A percentile compares a stretch with the other conserved stretches of the same genome.
Conservation (phyloP, 2,329 filamentous ascomycete species). For the Trematosphaeria pertusa region DNA sequence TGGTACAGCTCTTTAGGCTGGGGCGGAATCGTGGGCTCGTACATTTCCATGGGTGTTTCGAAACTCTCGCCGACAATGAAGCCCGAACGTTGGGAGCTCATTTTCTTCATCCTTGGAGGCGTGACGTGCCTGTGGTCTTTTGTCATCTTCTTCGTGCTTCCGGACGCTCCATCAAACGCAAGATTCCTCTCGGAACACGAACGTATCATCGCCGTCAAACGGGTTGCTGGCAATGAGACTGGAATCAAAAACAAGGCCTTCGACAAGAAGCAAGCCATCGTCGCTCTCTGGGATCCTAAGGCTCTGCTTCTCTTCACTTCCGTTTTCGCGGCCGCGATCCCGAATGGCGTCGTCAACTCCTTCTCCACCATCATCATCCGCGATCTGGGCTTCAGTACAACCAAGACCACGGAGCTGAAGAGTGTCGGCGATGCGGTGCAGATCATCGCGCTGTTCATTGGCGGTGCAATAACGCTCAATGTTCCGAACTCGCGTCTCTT, state of each 20-base stretch:
- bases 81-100: conserved; percentile 42
- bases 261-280: conserved; percentile 32
- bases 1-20: conserved; percentile 42
- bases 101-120: conserved; percentile 46
- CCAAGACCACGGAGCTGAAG: conserved; percentile 45
- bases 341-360: conserved; percentile 46
- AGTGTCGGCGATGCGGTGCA: conserved; percentile 49
- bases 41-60: conserved; percentile 44
- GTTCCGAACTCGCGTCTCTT: conserved; percentile 34
- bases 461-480: conserved; percentile 43
- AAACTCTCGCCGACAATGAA: conserved; percentile 19
- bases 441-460: conserved; percentile 46
- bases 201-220: conserved; percentile 38
- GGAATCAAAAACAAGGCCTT: conserved; percentile 47
- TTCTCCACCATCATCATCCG: conserved; percentile 48
- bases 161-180: conserved; percentile 43
- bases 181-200: conserved; percentile 39
- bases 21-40: conserved; percentile 43
- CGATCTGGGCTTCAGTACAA: conserved; percentile 45
- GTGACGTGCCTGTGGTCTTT: conserved; percentile 43
- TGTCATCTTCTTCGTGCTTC: conserved; percentile 38
- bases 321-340: conserved; percentile 34
- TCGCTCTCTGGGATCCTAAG: conserved; percentile 42
- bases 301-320: conserved; percentile 31
- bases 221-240: conserved; percentile 42